phyloP scores from a whole-genome alignment of 306 rosid species.

The Corylus avellana region DNA sequence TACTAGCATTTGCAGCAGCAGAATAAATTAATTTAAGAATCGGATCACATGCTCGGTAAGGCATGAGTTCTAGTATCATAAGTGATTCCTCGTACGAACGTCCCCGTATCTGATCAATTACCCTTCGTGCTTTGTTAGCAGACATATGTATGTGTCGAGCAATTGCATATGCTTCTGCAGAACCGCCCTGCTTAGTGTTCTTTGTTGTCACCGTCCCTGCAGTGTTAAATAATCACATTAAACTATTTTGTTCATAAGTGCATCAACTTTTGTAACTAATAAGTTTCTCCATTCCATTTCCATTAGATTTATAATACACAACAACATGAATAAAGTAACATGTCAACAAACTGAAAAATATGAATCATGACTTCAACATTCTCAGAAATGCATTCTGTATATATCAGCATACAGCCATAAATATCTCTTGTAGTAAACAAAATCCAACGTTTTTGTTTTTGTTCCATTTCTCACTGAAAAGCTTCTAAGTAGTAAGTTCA shows the following conservation, averaged over 20 bases:
- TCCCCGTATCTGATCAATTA: slow-evolving; percentile 44
- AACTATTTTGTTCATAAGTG: neutral
- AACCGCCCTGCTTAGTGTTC: slow-evolving; percentile 33
- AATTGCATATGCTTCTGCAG: slow-evolving; percentile 39
- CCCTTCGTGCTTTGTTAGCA: slow-evolving; percentile 51
- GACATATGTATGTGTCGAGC: slow-evolving; percentile 48
- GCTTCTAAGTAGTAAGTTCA: neutral
- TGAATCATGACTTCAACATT: slow-evolving; percentile 13
- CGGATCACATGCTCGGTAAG: slow-evolving; percentile 43
- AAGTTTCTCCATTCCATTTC: slow-evolving; percentile 19
- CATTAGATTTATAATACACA: neutral
- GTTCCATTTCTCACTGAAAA: neutral
- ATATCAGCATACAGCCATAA: neutral
- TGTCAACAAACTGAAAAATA: slow-evolving; percentile 8
- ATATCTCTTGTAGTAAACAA: neutral
- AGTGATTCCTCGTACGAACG: slow-evolving; percentile 44
- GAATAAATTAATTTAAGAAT: slow-evolving; percentile 51
- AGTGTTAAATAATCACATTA: slow-evolving; percentile 23
- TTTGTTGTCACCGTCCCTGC: slow-evolving; percentile 30
- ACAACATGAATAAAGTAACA: neutral
- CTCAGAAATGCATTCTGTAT: neutral
- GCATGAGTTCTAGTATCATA: slow-evolving; percentile 49
- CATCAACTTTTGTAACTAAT: neutral
- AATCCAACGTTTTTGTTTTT: neutral
- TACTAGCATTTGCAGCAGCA: slow-evolving; percentile 51